phyloP scores from a whole-genome alignment of 2,329 filamentous ascomycete species.

The Scytalidium sp. region DNA sequence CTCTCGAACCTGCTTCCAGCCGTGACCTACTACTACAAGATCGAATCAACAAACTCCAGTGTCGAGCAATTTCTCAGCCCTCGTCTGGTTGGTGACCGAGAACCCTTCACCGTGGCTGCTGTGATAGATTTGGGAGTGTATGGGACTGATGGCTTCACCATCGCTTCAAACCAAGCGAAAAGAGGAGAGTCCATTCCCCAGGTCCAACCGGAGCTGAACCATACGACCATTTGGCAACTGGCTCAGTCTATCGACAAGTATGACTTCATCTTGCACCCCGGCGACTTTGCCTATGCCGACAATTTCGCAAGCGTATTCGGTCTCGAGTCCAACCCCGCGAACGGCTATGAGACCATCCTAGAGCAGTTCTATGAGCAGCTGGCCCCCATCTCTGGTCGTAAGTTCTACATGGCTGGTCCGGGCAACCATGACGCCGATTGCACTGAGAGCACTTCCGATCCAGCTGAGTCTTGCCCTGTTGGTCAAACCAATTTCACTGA shows the following conservation, averaged over 20 bases:
- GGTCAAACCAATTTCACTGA: conserved; percentile 61
- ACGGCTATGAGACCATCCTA: conserved; percentile 54
- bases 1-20: conserved; percentile 44
- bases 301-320: conserved; percentile 50
- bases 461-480: conserved; percentile 37
- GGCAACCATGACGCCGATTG: conserved; percentile 60
- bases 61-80: conserved; percentile 52
- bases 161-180: conserved; percentile 40
- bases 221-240: conserved; percentile 55
- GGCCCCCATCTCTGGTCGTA: conserved; percentile 48
- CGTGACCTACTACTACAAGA: conserved; percentile 60
- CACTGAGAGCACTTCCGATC: conserved; percentile 32
- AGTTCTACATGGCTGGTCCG: conserved; percentile 53
- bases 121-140: conserved; percentile 56
- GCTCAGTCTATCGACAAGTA: conserved; percentile 50
- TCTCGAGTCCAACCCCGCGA: conserved; percentile 42
- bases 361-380: conserved; percentile 56
- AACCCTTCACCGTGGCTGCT: conserved; percentile 48
- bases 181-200: conserved; percentile 45
- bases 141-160: conserved; percentile 49
- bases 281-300: conserved; percentile 56
- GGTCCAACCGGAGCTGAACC: conserved; percentile 50
- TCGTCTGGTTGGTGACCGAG: conserved; percentile 49
- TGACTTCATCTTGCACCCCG: conserved; percentile 48
- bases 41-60: conserved; percentile 52